Evolutionary conservation across 2,329 filamentous ascomycete species (phyloP).

Genomic region (Neurospora sp.): DNA sequence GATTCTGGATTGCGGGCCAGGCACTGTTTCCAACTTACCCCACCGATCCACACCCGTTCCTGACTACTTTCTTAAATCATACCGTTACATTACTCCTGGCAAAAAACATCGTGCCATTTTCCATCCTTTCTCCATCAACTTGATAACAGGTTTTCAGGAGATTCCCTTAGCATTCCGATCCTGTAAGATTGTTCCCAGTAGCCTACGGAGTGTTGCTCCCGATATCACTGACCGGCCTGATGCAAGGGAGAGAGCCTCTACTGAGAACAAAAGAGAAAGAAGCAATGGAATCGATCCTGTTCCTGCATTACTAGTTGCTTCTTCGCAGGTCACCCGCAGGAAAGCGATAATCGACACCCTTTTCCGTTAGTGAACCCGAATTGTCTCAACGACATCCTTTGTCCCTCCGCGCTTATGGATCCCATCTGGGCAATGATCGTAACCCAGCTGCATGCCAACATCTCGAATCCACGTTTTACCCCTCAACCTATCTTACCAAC

Average conservation of each 20-base stretch:
- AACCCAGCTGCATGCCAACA: neutral
- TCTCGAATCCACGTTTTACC: neutral
- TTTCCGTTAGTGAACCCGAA: neutral
- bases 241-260: neutral
- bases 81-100: neutral
- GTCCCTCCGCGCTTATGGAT: neutral
- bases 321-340: neutral
- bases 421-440: neutral
- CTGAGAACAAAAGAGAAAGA: neutral
- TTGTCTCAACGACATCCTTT: neutral
- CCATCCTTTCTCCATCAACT: neutral
- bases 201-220: neutral
- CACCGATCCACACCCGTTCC: neutral
- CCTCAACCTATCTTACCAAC: neutral
- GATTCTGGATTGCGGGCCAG: neutral
- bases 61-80: neutral
- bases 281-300: neutral
- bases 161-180: neutral
- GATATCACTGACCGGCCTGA: neutral
- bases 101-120: neutral
- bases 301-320: neutral
- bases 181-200: neutral
- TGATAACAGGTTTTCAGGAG: neutral
- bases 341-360: neutral
- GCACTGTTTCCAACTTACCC: neutral